Base-by-base conservation (phyloP, 345 rosid genomes). In the Citrus cavaleriei region DNA sequence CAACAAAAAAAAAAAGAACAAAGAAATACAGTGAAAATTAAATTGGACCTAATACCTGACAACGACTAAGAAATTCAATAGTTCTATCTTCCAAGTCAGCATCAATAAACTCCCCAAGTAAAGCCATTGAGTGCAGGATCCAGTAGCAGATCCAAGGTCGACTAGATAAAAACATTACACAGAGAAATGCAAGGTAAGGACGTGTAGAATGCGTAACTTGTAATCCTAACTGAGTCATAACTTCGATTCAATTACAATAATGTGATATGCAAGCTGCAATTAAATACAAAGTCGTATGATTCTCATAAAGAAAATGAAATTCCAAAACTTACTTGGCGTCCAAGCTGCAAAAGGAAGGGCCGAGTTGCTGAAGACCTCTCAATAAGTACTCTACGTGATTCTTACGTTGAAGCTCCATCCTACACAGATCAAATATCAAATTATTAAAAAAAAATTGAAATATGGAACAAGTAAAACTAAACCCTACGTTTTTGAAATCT, bases 91-190 rank as follows among this genome's bases (percentile, higher is more conserved):
- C 90, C 40, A 95, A 84, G 7, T 83, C 89, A 42, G 73, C 73
- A 80, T 91, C 98, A 78, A 95, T 34, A 82, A 72, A 70, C 66
- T 91, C 95, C n/a, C 92, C 94, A 76, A 95, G 88, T 82, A 95
- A 83, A 78, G 97, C 96, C 78, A 93, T 84, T 28, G 98, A 93
- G 76, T 95, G 98, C 69, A 95, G 72, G 73, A 92, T 95, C 98
- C 98, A 95, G 85, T 95, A 95, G 87, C 98, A 95, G 79, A 93
- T 87, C 98, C 98, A 95, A 27, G 98, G 97, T 35, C 98, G 98
- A 82, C 97, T 95, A 87, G 78, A 54, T 5, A 78, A 76, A 42
- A 51, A 61, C 38, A 78, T 61, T 5, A 51, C 25, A 30, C 54
- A 75, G 37, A 78, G 10, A 64, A 54, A 10, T 35, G 34, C 25